These are phyloP conservation scores for Marchantia paleacea DNA, from an alignment of 225 moss, liverwort and hornwort genomes.

Conservation along the genomic window DNA sequence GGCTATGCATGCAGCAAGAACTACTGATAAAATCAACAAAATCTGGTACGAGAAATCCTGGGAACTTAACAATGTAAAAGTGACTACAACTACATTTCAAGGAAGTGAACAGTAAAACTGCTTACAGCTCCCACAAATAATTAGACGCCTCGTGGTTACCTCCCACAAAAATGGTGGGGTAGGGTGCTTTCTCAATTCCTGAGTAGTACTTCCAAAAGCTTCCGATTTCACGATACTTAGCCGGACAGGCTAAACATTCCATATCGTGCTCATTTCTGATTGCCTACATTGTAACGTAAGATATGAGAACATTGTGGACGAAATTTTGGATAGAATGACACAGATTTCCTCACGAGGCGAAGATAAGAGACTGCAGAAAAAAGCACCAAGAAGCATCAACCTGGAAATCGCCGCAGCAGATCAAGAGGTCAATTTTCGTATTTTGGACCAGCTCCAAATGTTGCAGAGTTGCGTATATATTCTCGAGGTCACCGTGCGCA, in stretches of 20 bases:
- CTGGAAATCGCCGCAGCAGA: constrained; percentile 99
- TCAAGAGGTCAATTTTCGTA: constrained; percentile 76
- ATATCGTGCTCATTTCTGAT: constrained; percentile 81
- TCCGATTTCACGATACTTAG: constrained; percentile 72
- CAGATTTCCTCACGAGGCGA: background rate
- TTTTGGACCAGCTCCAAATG: constrained; percentile 70
- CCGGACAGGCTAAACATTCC: constrained; percentile 65
- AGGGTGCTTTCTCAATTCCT: constrained; percentile 71
- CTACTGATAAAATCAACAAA: background rate
- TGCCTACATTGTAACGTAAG: constrained; percentile 45
- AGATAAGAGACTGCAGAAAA: background rate
- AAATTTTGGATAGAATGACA: too few relatives aligned
- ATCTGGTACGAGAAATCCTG: background rate
- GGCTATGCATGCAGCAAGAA: background rate
- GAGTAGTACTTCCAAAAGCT: constrained; percentile 99
- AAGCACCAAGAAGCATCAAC: constrained; percentile 26
- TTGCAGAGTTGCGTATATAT: constrained; percentile 81
- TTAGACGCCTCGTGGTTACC: constrained; percentile 98
- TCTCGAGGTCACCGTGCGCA: constrained; percentile 88
- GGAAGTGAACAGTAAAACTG: background rate
- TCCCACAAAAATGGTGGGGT: constrained; percentile 90
- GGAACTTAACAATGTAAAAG: background rate
- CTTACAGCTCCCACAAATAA: constrained; percentile 74
- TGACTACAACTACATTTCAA: background rate
- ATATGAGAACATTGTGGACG: too few relatives aligned